These are phyloP conservation scores for Erodium moschatum DNA, from an alignment of 441 rosid species.

Conservation along the genomic window DNA sequence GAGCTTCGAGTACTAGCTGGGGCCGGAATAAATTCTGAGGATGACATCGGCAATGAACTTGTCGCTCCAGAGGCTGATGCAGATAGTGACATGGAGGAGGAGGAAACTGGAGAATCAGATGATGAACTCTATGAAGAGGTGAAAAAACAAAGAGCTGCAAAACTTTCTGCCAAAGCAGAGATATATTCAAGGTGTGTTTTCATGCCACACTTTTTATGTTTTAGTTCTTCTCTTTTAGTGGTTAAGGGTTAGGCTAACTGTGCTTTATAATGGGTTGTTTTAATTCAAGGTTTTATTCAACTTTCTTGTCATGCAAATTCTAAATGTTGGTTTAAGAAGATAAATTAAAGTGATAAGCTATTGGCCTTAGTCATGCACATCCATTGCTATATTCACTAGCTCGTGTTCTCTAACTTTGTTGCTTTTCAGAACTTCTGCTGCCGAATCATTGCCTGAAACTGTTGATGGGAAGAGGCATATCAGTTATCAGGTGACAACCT, in stretches of 20 bases:
- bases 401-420: background rate
- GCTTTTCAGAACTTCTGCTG: conserved; percentile 30
- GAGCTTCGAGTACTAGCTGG: conserved; percentile 70
- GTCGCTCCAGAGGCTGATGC: conserved; percentile 25
- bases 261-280: background rate
- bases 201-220: background rate
- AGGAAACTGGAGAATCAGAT: conserved; percentile 44
- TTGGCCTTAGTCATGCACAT: background rate
- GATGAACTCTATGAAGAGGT: conserved; percentile 68
- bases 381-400: background rate
- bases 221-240: background rate
- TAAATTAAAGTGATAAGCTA: background rate
- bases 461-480: conserved; percentile 62
- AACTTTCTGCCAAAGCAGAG: conserved; percentile 64
- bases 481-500: conserved; percentile 37
- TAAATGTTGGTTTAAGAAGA: background rate
- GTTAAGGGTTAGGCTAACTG: no score
- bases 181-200: conserved; percentile 49
- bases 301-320: background rate
- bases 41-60: conserved; percentile 37
- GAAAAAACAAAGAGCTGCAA: conserved; percentile 46
- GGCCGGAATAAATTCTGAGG: conserved; percentile 66
- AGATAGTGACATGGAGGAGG: conserved; percentile 35
- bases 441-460: conserved; percentile 37
- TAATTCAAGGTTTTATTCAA: background rate